Evolutionary conservation across 371 early-diverging fungal species (phyloP).

Genomic region (Mortierella sp.): DNA sequence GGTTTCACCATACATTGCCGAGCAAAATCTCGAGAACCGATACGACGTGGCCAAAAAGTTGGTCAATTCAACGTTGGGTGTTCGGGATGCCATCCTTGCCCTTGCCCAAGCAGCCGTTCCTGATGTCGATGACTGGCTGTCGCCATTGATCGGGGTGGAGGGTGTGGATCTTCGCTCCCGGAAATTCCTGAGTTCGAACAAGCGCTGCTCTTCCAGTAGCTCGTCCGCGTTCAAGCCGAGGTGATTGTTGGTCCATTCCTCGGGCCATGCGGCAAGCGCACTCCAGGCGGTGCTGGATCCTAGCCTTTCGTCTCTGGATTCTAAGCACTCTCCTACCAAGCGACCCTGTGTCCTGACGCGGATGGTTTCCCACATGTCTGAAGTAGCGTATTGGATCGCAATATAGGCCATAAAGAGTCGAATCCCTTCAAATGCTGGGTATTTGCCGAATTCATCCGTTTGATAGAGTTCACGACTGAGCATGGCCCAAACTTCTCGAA

Average conservation of each 20-base stretch:
- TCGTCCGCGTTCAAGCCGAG: constrained; percentile 21
- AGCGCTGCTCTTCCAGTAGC: constrained; percentile 19
- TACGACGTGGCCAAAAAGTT: constrained; percentile 48
- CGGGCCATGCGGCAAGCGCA: constrained; percentile 34
- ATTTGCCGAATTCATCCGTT: constrained; percentile 2
- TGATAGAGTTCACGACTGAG: constrained; percentile 38
- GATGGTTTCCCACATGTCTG: constrained; percentile 39
- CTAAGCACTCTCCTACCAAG: constrained; percentile 37
- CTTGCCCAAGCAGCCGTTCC: not conserved
- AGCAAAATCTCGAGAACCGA: constrained; percentile 48
- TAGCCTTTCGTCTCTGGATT: constrained; percentile 38
- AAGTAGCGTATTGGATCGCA: constrained; percentile 46
- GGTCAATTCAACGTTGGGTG: constrained; percentile 39
- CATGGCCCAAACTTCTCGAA: constrained; percentile 50
- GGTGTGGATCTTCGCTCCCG: constrained; percentile 25
- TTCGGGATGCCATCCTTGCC: not conserved
- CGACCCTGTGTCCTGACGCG: constrained; percentile 37
- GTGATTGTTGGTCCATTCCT: constrained; percentile 20
- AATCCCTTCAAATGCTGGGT: constrained; percentile 38
- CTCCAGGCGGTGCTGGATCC: constrained; percentile 47
- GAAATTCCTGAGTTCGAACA: constrained; percentile 29
- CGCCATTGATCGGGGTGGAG: constrained; percentile 3
- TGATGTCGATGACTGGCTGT: not conserved
- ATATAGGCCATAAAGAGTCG: constrained; percentile 46
- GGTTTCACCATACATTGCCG: constrained; percentile 43